Conservation (phyloP, 2,329 filamentous ascomycete species). For the Periconia sp. region DNA sequence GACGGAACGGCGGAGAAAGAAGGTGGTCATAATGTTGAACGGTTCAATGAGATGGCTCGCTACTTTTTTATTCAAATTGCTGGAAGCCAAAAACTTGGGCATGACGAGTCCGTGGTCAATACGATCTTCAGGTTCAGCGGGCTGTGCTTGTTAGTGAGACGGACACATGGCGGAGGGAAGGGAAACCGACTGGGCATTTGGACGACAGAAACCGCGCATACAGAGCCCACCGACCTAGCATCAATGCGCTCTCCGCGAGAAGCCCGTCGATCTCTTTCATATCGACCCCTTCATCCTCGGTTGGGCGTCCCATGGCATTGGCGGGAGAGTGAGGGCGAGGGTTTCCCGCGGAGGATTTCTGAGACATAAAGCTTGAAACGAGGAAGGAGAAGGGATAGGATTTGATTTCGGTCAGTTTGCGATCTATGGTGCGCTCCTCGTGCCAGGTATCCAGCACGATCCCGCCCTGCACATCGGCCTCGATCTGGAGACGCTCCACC, state of each 20-base stretch:
- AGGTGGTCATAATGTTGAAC: conserved; percentile 90
- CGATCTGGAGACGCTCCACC: conserved; percentile 87
- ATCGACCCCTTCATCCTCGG: conserved; percentile 90
- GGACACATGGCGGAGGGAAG: conserved; percentile 4
- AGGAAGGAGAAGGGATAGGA: conserved; percentile 97
- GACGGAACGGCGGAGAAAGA: conserved; percentile 94
- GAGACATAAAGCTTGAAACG: conserved; percentile 86
- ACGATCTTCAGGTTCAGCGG: conserved; percentile 51
- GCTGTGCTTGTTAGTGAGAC: conserved; percentile 23
- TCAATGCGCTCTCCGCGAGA: conserved; percentile 83
- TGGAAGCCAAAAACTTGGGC: conserved; percentile 75
- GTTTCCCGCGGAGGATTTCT: conserved; percentile 63
- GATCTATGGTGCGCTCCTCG: conserved; percentile 81
- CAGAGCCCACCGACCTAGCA: conserved; percentile 90
- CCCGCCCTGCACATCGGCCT: conserved; percentile 94
- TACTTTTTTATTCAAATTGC: conserved; percentile 79
- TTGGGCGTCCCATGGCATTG: conserved; percentile 56
- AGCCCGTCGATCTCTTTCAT: conserved; percentile 95
- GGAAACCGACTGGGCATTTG: conserved; percentile 73
- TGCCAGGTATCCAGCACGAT: conserved; percentile 95
- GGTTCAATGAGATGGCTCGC: conserved; percentile 71
- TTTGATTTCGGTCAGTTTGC: conserved; percentile 90
- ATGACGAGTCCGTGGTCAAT: conserved; percentile 61
- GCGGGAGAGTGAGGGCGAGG: conserved; percentile 78
- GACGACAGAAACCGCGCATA: conserved; percentile 86